A percentile compares a stretch with the other conserved stretches of the same genome.
Conservation (phyloP, 768 basidiomycete species). For the Dacryopinax primogenitus region DNA sequence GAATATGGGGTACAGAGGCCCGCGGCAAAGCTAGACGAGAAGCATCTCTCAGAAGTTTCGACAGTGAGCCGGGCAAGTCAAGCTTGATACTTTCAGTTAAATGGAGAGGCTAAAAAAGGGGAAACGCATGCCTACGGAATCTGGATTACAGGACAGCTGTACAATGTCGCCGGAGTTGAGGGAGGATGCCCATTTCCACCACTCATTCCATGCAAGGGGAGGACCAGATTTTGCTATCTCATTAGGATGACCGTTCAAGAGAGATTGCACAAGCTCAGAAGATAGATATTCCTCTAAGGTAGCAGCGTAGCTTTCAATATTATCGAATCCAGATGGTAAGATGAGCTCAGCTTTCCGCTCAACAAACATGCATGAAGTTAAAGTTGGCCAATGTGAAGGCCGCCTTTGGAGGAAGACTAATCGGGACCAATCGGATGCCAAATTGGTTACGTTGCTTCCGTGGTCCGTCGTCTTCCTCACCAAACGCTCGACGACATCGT, state of each 20-base stretch:
- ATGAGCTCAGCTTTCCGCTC: not conserved
- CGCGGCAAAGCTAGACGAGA: not conserved
- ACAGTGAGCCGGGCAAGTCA: conserved; percentile 7
- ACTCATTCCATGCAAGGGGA: conserved; percentile 11
- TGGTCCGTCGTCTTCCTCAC: not conserved
- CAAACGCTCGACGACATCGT: not conserved
- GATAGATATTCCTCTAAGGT: conserved; percentile 10
- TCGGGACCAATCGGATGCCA: conserved; percentile 5
- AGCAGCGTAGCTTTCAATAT: conserved; percentile 4
- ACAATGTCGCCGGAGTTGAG: not conserved
- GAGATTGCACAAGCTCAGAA: conserved; percentile 8
- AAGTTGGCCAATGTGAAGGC: not conserved
- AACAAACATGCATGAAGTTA: conserved; percentile 1
- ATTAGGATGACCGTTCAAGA: conserved; percentile 12
- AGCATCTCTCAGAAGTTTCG: not conserved
- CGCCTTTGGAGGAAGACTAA: not conserved
- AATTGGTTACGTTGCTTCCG: conserved; percentile 9
- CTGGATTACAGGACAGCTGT: not conserved
- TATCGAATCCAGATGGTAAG: not conserved
- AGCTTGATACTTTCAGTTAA: not conserved
- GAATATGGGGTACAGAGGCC: not conserved
- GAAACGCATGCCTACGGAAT: not conserved
- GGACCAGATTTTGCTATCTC: conserved; percentile 1
- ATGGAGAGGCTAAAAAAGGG: not conserved
- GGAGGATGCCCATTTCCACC: conserved; percentile 14